These are phyloP conservation scores for Hanseniaspora mollemarum DNA, from an alignment of 805 yeast genomes.

Conservation along the genomic window DNA sequence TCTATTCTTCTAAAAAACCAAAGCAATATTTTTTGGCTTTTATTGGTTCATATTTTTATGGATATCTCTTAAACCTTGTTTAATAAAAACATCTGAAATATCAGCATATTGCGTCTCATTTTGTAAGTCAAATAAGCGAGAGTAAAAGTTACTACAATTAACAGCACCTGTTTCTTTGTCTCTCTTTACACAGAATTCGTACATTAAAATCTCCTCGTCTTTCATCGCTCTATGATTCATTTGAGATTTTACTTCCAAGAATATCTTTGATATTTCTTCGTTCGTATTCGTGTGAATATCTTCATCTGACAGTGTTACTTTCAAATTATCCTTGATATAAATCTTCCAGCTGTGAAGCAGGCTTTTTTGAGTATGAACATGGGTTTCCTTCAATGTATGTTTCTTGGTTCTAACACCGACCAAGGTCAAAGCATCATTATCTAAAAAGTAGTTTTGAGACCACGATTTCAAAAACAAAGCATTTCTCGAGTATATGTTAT, in stretches of 20 bases:
- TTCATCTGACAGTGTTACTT: neutral
- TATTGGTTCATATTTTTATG: neutral
- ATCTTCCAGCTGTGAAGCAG: neutral
- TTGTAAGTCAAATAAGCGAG: neutral
- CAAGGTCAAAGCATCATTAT: neutral
- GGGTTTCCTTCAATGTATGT: neutral
- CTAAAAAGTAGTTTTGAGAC: slow-evolving; percentile 12
- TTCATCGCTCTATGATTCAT: neutral
- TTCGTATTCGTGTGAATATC: neutral
- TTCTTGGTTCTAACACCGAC: slow-evolving; percentile 1
- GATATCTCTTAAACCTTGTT: slow-evolving; percentile 2
- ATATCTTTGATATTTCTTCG: neutral
- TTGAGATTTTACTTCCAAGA: neutral
- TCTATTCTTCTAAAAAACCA: too few relatives aligned
- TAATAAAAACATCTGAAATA: neutral
- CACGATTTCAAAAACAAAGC: slow-evolving; percentile 1
- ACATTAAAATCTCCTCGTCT: neutral
- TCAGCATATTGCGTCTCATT: neutral
- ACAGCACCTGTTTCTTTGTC: neutral
- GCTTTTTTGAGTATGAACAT: neutral
- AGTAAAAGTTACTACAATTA: neutral
- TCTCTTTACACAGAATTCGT: neutral
- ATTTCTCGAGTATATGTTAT: neutral
- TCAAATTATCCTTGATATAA: neutral
- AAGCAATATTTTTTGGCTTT: neutral